Evolutionary conservation across 257 asterid species (phyloP), one percentile per base, ranked within the genome.

Genomic region (Handroanthus guayacan): DNA sequence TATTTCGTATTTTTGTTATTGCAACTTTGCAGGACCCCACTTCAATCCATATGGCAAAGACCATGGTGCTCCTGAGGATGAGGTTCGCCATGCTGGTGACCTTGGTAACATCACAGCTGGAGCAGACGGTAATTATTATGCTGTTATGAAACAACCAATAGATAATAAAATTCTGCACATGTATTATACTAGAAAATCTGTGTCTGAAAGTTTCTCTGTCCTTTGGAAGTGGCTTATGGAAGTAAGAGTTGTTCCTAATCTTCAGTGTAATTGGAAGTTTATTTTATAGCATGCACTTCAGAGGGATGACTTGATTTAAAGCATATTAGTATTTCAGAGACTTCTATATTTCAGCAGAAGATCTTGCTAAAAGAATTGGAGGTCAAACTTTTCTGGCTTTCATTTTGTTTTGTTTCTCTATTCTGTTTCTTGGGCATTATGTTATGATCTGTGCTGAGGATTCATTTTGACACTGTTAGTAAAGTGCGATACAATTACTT

Each of bases 1-100:
- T 61, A 0, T 39, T 69, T 34, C 44, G 41, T 62, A 5, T 68
- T 75, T 67, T 70, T 52, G 38, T 48, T 48, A 55, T 12, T n/a
- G 57, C 36, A 14, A 3, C 45, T 48, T 0, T 82, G 77, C 82
- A 89, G 95, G 95, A 18, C 92, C 91, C 54, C 95, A 89, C 80
- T 89, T 76, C 77, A 87, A 89, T 83, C 95, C 95, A 17, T 80
- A 52, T 81, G 83, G 84, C 73, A 87, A 89, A 73, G 88, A 81
- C 66, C 92, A 89, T 62, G 95, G 95, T 79, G 87, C 92, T 82
- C 92, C 95, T 71, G 86, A 72, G 63, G 95, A 89, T 78, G 91
- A 89, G 81, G 51, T 55, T 66, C 92, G 92, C 48, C 95, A 89
- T 84, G 95, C 95, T 31, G 95, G 91, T 81, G 92, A 89, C 84